Conservation (phyloP, 768 basidiomycete species). For the Tylopilus subfusipes region DNA sequence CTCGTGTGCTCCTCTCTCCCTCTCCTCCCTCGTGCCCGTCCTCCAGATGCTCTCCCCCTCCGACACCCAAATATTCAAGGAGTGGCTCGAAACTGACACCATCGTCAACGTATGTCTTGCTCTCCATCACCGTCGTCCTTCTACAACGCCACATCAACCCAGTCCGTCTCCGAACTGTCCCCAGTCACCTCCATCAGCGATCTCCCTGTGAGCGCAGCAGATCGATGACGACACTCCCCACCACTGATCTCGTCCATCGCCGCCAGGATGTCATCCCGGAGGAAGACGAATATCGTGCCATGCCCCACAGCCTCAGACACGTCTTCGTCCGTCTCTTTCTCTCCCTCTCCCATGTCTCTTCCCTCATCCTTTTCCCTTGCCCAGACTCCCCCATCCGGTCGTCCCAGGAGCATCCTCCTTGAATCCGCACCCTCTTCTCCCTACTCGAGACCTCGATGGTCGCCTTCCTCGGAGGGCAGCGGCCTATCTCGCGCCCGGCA, state of each 20-base stretch:
- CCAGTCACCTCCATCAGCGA: conserved; percentile 19
- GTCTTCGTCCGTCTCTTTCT: conserved; percentile 25
- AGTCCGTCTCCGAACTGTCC: background rate
- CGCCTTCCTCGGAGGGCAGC: conserved; percentile 13
- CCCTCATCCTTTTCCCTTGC: background rate
- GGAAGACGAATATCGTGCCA: conserved; percentile 26
- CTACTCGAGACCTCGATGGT: conserved; percentile 19
- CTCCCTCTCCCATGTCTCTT: conserved; percentile 1
- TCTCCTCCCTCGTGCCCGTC: conserved; percentile 4
- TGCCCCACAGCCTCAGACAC: conserved; percentile 30
- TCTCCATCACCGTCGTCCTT: background rate
- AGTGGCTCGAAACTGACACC: conserved; percentile 19
- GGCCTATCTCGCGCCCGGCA: conserved; percentile 28
- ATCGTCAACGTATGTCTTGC: conserved; percentile 26
- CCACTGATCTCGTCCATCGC: conserved; percentile 21
- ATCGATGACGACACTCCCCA: conserved; percentile 14
- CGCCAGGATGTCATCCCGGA: conserved; percentile 29
- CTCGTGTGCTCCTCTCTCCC: conserved; percentile 15
- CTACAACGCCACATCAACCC: background rate
- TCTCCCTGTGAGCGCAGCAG: conserved; percentile 25
- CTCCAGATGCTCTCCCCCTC: background rate
- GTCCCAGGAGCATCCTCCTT: conserved; percentile 27
- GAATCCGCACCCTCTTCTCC: conserved; percentile 21
- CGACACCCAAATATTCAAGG: conserved; percentile 14
- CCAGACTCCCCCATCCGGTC: conserved; percentile 24